phyloP scores from a whole-genome alignment of 139 green algal species.

The Limnomonas spitsbergensis region DNA sequence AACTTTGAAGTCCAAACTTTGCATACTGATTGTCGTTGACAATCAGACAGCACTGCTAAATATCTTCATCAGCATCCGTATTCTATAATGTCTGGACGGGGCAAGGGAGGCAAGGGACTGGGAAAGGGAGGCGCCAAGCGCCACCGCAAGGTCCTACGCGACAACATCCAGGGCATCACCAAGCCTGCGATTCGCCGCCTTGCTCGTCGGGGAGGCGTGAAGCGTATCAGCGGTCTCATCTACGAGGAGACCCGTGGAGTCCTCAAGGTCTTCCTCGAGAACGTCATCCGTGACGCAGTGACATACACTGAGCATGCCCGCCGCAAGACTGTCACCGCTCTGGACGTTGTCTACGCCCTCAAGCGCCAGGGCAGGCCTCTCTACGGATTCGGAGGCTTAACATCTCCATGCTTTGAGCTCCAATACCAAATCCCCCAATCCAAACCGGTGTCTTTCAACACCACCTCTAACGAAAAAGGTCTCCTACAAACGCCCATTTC shows the following conservation, averaged over 20 bases:
- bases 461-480: too few species aligned
- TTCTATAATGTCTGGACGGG: slow-evolving; percentile 84
- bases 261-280: slow-evolving; percentile 87
- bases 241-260: slow-evolving; percentile 87
- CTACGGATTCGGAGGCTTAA: too few species aligned
- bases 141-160: slow-evolving; percentile 86
- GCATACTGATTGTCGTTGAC: too few species aligned
- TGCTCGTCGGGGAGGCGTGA: slow-evolving; percentile 78
- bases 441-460: too few species aligned
- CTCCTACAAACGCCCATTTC: too few species aligned
- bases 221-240: slow-evolving; percentile 84
- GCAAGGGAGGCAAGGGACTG: slow-evolving; percentile 90
- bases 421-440: too few species aligned
- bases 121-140: slow-evolving; percentile 88
- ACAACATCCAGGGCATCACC: slow-evolving; percentile 92
- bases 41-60: too few species aligned
- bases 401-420: too few species aligned
- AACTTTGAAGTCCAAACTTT: too few species aligned
- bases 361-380: slow-evolving; percentile 94
- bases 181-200: slow-evolving; percentile 87
- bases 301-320: slow-evolving; percentile 96
- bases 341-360: slow-evolving; percentile 92
- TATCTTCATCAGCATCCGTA: too few species aligned
- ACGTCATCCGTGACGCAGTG: slow-evolving; percentile 86
- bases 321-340: slow-evolving; percentile 92